phyloP scores from a whole-genome alignment of 805 yeast genomes.

The Sungouiozyma ichnusensis region DNA sequence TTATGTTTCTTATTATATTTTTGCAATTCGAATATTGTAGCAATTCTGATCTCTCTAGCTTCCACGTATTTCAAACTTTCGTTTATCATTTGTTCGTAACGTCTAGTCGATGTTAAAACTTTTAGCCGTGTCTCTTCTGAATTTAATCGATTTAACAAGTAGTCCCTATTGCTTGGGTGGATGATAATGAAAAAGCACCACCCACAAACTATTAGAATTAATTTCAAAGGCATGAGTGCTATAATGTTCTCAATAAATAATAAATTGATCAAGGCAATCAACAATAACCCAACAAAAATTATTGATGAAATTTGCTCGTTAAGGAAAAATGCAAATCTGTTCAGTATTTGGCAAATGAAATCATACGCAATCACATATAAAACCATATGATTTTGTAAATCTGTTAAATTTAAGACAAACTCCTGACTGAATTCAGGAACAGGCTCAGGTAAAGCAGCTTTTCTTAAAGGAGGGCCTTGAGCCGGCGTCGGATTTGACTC shows the following conservation, averaged over 20 bases:
- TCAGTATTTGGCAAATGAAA: constrained; percentile 36
- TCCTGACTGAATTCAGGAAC: constrained; percentile 72
- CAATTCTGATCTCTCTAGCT: constrained; percentile 37
- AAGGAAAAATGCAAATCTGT: constrained; percentile 51
- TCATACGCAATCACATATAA: constrained; percentile 57
- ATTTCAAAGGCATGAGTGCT: constrained; percentile 30
- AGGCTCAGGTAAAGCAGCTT: constrained; percentile 50
- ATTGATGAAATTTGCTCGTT: constrained; percentile 51
- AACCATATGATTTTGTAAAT: constrained; percentile 71
- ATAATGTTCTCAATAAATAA: constrained; percentile 22
- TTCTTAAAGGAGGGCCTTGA: constrained; percentile 40
- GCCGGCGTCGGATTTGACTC: constrained; percentile 35
- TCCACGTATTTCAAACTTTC: constrained; percentile 32
- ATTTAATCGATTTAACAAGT: constrained; percentile 37
- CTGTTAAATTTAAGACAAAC: constrained; percentile 68
- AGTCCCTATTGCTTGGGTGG: constrained; percentile 47
- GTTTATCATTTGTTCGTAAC: constrained; percentile 35
- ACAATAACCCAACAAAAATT: constrained; percentile 34
- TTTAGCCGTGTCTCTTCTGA: constrained; percentile 57
- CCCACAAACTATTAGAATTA: constrained; percentile 29
- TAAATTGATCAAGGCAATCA: constrained; percentile 25
- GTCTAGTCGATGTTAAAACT: constrained; percentile 38
- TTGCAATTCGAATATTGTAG: constrained; percentile 64
- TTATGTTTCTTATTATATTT: constrained; percentile 36
- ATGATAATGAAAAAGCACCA: constrained; percentile 40